Evolutionary conservation across 495 filamentous ascomycete species (phyloP).

Genomic region (Penicillium pulvis): DNA sequence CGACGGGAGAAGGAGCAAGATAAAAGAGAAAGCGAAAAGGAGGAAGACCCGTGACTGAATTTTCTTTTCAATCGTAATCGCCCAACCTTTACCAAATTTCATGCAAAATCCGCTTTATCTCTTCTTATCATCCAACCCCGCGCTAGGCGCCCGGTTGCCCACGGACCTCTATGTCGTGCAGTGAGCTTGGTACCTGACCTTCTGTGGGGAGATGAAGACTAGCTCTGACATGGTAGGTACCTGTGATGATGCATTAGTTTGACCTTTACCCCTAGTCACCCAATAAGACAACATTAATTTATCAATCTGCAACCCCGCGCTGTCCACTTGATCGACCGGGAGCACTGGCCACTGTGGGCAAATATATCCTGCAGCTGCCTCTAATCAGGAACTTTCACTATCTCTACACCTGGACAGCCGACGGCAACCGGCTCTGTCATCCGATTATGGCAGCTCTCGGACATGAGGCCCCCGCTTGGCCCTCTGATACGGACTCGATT

Average conservation of each 20-base stretch:
- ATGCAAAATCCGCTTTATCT: slow-evolving; percentile 19
- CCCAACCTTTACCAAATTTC: slow-evolving; percentile 22
- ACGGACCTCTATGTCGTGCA: slow-evolving; percentile 15
- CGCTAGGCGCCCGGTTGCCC: slow-evolving; percentile 7
- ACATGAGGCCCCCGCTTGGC: slow-evolving; percentile 1
- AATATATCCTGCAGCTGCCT: not conserved
- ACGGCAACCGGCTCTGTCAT: slow-evolving; percentile 3
- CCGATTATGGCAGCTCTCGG: not conserved
- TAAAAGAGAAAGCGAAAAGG: not conserved
- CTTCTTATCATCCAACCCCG: slow-evolving; percentile 9
- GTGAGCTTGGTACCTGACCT: slow-evolving; percentile 17
- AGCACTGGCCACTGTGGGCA: not conserved
- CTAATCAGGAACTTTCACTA: not conserved
- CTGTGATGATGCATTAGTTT: not conserved
- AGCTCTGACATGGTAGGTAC: not conserved
- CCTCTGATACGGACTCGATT: slow-evolving; percentile 1
- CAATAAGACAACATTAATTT: slow-evolving; percentile 11
- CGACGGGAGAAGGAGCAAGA: not conserved
- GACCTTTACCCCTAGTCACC: not conserved
- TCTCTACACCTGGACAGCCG: not conserved
- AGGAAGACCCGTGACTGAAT: not conserved
- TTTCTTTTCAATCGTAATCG: not conserved
- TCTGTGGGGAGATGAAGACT: slow-evolving; percentile 1
- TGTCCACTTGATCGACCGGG: slow-evolving; percentile 18
- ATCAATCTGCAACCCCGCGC: slow-evolving; percentile 13